Conservation (phyloP, 192 early-diverging fungal genomes). For the Linderina pennispora region DNA sequence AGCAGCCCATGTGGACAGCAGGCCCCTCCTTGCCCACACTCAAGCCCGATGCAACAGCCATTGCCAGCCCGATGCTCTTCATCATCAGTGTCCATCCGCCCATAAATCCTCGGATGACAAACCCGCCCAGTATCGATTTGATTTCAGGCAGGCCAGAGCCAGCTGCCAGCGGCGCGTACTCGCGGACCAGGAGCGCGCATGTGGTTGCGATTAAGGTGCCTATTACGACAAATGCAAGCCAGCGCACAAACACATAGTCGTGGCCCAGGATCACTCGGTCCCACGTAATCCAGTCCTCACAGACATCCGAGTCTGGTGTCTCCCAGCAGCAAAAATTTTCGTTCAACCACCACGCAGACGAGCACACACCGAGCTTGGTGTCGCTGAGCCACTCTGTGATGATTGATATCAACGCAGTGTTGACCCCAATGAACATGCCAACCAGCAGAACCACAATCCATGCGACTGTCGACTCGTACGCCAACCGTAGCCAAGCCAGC, state of each 20-base stretch:
- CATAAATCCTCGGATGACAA: slow-evolving; percentile 90
- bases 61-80: slow-evolving; percentile 65
- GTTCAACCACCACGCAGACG: slow-evolving; percentile 80
- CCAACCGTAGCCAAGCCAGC: slow-evolving; percentile 18
- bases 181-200: slow-evolving; percentile 69
- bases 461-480: slow-evolving; percentile 68
- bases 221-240: slow-evolving; percentile 67
- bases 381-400: slow-evolving; percentile 88
- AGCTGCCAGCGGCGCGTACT: slow-evolving; percentile 83
- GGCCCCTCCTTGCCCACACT: slow-evolving; percentile 94
- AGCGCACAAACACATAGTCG: slow-evolving; percentile 58
- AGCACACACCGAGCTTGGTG: slow-evolving; percentile 79
- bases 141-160: slow-evolving; percentile 94
- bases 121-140: slow-evolving; percentile 81
- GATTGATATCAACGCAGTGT: slow-evolving; percentile 86
- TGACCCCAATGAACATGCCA: slow-evolving; percentile 74
- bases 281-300: slow-evolving; percentile 71
- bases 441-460: slow-evolving; percentile 82
- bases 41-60: slow-evolving; percentile 79
- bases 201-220: slow-evolving; percentile 69
- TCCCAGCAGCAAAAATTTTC: slow-evolving; percentile 93
- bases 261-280: slow-evolving; percentile 50
- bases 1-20: slow-evolving; percentile 88
- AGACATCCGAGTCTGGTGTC: slow-evolving; percentile 32
- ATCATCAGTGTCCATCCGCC: slow-evolving; percentile 85